Conservation (phyloP, 2,329 filamentous ascomycete species). For the Drechslerella dactyloides region DNA sequence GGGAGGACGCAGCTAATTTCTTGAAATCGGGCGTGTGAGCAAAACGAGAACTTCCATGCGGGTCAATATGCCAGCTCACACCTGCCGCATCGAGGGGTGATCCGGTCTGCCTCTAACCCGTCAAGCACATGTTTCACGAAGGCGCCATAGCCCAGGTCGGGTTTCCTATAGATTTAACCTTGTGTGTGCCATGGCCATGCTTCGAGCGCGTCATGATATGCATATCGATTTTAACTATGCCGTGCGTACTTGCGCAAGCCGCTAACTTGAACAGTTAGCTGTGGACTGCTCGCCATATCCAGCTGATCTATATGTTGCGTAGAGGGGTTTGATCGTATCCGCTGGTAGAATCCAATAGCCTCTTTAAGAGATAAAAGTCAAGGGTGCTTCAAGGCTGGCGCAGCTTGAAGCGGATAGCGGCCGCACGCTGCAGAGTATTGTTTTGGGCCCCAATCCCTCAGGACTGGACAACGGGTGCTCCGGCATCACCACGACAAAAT, state of each 20-base stretch:
- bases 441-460: no score
- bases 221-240: not conserved
- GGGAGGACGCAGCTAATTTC: not conserved
- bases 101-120: conserved; percentile 21
- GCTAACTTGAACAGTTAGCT: conserved; percentile 6
- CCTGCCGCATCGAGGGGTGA: conserved; percentile 32
- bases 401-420: not conserved
- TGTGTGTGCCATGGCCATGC: not conserved
- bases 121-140: conserved; percentile 26
- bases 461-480: no score
- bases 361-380: not conserved
- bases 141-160: not conserved
- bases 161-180: not conserved
- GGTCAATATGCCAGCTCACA: conserved; percentile 16
- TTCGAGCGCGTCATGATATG: not conserved
- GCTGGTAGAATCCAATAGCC: not conserved
- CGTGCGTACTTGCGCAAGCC: conserved; percentile 1
- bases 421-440: no score
- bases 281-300: not conserved
- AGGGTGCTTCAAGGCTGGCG: not conserved
- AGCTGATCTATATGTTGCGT: not conserved
- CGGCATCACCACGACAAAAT: no score
- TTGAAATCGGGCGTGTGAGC: conserved; percentile 1
- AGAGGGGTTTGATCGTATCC: not conserved
- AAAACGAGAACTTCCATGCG: conserved; percentile 42